phyloP scores from a whole-genome alignment of 2,329 filamentous ascomycete genomes.

The Geoglossum cookeanum region DNA sequence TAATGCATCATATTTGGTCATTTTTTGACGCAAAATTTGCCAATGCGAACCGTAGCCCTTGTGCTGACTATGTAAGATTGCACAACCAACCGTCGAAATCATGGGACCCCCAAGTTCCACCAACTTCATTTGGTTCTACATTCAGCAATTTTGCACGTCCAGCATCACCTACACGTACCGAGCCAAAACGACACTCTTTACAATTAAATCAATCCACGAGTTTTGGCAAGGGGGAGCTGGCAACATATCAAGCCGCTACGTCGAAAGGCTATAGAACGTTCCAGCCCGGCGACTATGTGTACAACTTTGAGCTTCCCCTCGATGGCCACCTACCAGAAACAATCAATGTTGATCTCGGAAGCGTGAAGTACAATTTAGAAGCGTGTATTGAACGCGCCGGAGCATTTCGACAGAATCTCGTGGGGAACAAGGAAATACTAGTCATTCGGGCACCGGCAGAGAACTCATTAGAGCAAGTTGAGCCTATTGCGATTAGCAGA shows the following conservation, averaged over 20 bases:
- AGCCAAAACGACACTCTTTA: constrained; percentile 51
- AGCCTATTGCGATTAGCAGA: constrained; percentile 82
- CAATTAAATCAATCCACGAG: constrained; percentile 69
- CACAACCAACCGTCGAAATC: constrained; percentile 23
- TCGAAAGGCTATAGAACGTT: constrained; percentile 78
- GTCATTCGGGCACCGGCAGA: constrained; percentile 76
- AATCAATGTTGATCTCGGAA: constrained; percentile 69
- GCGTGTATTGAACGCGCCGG: constrained; percentile 70
- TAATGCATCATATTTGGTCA: constrained; percentile 74
- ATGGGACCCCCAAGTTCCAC: constrained; percentile 15
- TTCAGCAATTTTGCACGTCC: constrained; percentile 26
- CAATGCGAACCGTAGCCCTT: constrained; percentile 38
- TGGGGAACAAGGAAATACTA: constrained; percentile 62
- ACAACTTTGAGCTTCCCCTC: constrained; percentile 66
- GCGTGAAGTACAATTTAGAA: constrained; percentile 74
- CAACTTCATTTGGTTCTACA: constrained; percentile 17
- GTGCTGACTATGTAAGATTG: constrained; percentile 42
- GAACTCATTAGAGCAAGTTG: constrained; percentile 72
- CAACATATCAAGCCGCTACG: constrained; percentile 34
- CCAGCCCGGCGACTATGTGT: constrained; percentile 51
- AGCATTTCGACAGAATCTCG: constrained; percentile 73
- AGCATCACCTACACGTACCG: constrained; percentile 25
- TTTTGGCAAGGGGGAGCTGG: constrained; percentile 59
- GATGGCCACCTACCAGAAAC: constrained; percentile 68
- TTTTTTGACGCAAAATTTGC: constrained; percentile 72